phyloP scores from a whole-genome alignment of 176 grass and related monocot genomes.

The Neostapfia colusana region DNA sequence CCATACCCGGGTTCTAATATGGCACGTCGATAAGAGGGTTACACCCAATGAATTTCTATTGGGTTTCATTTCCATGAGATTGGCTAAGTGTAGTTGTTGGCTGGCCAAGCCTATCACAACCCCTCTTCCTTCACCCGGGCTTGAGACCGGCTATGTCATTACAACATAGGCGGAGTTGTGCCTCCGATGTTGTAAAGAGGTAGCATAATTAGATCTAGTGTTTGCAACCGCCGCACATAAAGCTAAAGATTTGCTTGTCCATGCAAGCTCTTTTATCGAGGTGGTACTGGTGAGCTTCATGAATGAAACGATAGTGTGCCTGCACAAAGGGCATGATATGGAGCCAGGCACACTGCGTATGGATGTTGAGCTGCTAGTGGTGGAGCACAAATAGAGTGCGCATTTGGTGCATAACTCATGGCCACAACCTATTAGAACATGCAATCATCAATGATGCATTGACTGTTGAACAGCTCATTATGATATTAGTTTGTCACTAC shows the following conservation, averaged over 20 bases:
- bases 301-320: slow-evolving; percentile 72
- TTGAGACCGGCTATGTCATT: too few relatives aligned
- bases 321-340: slow-evolving; percentile 83
- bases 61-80: too few relatives aligned
- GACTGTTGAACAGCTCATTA: not conserved
- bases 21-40: too few relatives aligned
- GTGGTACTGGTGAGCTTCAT: slow-evolving; percentile 53
- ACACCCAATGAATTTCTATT: too few relatives aligned
- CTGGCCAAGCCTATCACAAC: too few relatives aligned
- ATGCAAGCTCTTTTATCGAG: slow-evolving; percentile 59
- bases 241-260: slow-evolving; percentile 57
- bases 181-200: slow-evolving; percentile 24
- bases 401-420: slow-evolving; percentile 98
- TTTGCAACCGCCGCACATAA: slow-evolving; percentile 39
- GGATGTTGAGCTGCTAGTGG: slow-evolving; percentile 53
- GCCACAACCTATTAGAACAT: slow-evolving; percentile 61
- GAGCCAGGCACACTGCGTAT: slow-evolving; percentile 61
- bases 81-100: too few relatives aligned
- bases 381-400: slow-evolving; percentile 90
- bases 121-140: too few relatives aligned
- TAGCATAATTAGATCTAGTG: slow-evolving; percentile 4
- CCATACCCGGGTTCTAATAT: too few relatives aligned
- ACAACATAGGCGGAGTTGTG: too few relatives aligned
- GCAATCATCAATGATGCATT: not conserved
- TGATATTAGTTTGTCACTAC: slow-evolving; percentile 23